Conservation (phyloP, 495 filamentous ascomycete genomes). For the Jackrogersella multiformis region DNA sequence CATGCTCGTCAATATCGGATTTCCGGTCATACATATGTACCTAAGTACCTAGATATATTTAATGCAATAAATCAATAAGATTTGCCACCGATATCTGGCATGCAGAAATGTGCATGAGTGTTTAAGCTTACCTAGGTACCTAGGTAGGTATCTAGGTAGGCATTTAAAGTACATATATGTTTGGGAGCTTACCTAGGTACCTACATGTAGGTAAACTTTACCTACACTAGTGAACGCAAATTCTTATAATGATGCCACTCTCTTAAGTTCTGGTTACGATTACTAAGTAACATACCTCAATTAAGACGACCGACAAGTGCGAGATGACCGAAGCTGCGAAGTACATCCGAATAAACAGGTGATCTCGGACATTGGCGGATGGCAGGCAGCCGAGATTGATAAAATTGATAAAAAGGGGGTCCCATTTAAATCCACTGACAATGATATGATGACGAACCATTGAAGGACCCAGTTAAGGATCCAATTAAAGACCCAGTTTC, state of each 20-base stretch:
- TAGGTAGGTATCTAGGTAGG: background rate
- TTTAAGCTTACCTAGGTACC: no score
- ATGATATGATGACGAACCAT: conserved; percentile 36
- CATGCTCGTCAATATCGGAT: conserved; percentile 12
- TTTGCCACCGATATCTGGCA: conserved; percentile 22
- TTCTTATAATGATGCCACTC: background rate
- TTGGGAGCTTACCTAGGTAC: background rate
- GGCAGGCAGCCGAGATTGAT: conserved; percentile 35
- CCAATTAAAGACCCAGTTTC: no score
- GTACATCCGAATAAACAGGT: conserved; percentile 30
- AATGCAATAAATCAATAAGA: no score
- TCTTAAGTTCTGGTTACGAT: no score
- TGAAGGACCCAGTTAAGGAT: no score
- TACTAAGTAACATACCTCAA: no score
- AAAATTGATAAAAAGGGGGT: conserved; percentile 43
- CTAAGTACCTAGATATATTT: no score
- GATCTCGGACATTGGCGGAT: conserved; percentile 39
- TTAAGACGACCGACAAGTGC: no score
- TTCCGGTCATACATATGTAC: no score
- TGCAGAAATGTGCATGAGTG: conserved; percentile 11
- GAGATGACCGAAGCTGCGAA: background rate
- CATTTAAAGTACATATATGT: no score
- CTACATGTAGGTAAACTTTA: no score
- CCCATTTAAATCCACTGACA: conserved; percentile 29
- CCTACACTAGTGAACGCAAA: no score